A percentile compares a stretch with the other conserved stretches of the same genome.
Evolutionary conservation across 257 asterid genomes (phyloP).

Genomic region (Nicotiana undulata): DNA sequence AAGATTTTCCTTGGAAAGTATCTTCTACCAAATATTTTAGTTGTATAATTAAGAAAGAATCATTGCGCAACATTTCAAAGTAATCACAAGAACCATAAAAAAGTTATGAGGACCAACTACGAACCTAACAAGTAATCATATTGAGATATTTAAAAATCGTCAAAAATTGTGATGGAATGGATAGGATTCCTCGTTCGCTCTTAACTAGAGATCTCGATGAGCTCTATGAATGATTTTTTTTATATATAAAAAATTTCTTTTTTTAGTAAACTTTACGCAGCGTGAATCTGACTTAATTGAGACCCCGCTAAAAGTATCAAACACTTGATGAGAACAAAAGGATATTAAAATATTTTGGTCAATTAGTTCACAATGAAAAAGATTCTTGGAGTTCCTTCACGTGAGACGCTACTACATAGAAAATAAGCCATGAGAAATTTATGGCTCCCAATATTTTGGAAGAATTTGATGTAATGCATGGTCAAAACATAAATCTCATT

Average conservation of each 20-base stretch:
- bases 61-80: neutral
- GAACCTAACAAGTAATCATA: too few species aligned
- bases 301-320: too few species aligned
- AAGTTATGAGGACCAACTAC: neutral
- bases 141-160: too few species aligned
- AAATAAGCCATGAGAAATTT: neutral
- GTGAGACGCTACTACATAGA: neutral
- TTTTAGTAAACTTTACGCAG: neutral
- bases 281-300: fast-evolving
- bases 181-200: neutral
- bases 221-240: too few species aligned
- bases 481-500: neutral
- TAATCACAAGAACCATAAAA: neutral
- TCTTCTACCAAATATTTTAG: neutral
- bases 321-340: too few species aligned
- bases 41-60: neutral
- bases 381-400: neutral
- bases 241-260: neutral
- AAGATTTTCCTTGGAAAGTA: neutral
- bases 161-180: neutral
- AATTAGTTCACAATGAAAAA: neutral
- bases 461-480: neutral
- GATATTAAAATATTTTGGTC: neutral
- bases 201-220: neutral
- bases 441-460: neutral